Base-by-base conservation (phyloP, 1,139 yeast species). In the Suhomyces atakaporum region DNA sequence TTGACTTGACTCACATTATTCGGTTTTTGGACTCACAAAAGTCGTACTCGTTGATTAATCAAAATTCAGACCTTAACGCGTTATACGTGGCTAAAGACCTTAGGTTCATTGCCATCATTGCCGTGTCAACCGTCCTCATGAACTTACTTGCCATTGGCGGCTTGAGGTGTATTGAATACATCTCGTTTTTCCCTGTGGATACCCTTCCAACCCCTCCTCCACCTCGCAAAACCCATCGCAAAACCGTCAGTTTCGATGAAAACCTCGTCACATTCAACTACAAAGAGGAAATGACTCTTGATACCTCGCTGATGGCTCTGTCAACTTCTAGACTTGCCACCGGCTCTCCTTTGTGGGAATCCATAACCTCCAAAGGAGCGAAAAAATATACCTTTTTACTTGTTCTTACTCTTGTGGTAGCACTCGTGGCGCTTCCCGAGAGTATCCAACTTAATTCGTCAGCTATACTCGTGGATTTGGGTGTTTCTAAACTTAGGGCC, bases 161-260 rank as follows among this genome's bases (percentile, higher is more conserved):
- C 11, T 24, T 44, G 27, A 38, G 46, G 15, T 37, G 47, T 28
- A 35, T 53, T 11, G 55, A 53, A 26, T 50, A 46, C 38, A 41
- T 51, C 22, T 35, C 46, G 18, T 49, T 47, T 29, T 35, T 51
- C 15, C 34, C 39, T 16, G 29, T 23, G 7, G 42, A 37, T 10
- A 14, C 13, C 16, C 13, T 16, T 7, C 22, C 29, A 15, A 25
- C 35, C 25, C 30, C 34, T 7, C 31, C 36, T n/a, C n/a, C n/a
- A n/a, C n/a, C n/a, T n/a, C n/a, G n/a, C 11, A 40, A 36, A 26
- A 33, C 22, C 7, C 45, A 43, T 33, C 34, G 33, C 25, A 53
- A 53, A 36, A 40, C 44, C 4, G 58, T 54, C 4, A 44, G 51
- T 13, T 54, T 53, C 39, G 48, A 51, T 30, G 48, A 45, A 19